Percentiles rank a stretch among this genome's conserved stretches.
These are phyloP conservation scores for Dendrobium catenatum DNA, from an alignment of 106 monocot genomes.

Conservation along the genomic window DNA sequence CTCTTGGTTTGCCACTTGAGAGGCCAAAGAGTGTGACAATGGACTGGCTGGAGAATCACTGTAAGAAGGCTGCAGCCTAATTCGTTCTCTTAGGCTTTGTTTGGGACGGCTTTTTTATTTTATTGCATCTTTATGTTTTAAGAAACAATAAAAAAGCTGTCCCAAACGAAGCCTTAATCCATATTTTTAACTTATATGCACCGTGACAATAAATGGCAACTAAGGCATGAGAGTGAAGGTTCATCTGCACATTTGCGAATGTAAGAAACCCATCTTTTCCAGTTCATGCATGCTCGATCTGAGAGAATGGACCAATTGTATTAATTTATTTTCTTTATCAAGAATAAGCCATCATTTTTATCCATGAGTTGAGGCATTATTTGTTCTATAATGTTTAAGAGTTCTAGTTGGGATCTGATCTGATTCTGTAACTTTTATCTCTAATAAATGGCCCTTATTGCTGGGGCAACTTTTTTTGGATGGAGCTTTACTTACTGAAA, in stretches of 20 bases:
- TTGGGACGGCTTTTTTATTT: no score
- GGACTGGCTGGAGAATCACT: slow-evolving; percentile 82
- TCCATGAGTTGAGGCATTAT: background rate
- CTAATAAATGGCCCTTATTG: no score
- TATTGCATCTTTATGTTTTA: no score
- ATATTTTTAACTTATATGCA: background rate
- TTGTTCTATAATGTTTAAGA: background rate
- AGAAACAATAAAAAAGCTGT: no score
- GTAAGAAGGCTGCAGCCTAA: slow-evolving; percentile 50
- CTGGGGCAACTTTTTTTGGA: no score
- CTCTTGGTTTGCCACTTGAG: slow-evolving; percentile 90
- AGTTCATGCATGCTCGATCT: background rate
- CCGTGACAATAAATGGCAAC: background rate
- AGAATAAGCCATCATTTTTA: background rate
- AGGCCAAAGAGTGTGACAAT: slow-evolving; percentile 99
- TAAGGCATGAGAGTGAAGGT: background rate
- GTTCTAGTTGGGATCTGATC: no score
- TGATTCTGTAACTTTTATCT: no score
- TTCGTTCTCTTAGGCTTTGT: background rate
- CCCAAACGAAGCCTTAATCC: no score
- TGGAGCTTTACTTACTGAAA: no score
- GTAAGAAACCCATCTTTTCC: background rate
- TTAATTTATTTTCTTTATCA: background rate
- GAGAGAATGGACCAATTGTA: background rate
- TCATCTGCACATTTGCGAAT: background rate